Base-by-base conservation (phyloP, 2,329 filamentous ascomycete genomes). In the Chaetomiaceae sp. region DNA sequence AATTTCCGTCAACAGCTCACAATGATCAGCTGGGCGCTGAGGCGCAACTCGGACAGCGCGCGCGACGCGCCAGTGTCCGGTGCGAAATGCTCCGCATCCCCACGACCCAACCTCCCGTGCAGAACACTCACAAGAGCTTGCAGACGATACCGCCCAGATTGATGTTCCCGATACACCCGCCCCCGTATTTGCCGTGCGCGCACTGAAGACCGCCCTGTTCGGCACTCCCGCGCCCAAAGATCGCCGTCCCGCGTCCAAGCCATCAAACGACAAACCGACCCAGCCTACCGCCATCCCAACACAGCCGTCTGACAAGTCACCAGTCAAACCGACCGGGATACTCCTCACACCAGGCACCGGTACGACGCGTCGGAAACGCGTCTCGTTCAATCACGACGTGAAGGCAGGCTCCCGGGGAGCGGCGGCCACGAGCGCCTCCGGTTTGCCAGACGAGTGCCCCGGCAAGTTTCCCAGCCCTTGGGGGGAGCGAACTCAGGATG, bases 91-190 rank as follows among this genome's bases (percentile, higher is more conserved):
- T 12, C 19, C 15, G 15, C 19, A 9, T n/a, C n/a, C 12, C 8
- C 15, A 8, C 11, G 10, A 36, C 14, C 14, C 15, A 14, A 12
- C 2, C 3, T 15, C 17, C 22, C 3, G 34, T 15, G 36, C 15
- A 11, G 24, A 7, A 38, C 47, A 51, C n/a, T 48, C 27, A 51
- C 30, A 43, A 26, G n/a, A n/a, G n/a, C n/a, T 18, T 35, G 18
- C 47, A 70, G 68, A 66, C 36, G 68, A 72, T 33, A 52, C 53
- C 38, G 71, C 66, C 0, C 72, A 74, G 50, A 55, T 75, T 33
- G 79, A 84, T 14, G 69, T 70, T 26, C 79, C 80, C 32, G 80
- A 84, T 55, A 84, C 81, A 14, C 81, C 81, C 6, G 81, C 78
- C 0, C 80, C 81, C 2, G 74, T 84, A 0, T 84, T 84, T 59